Evolutionary conservation across 768 basidiomycete species (phyloP).

Genomic region (Cubamyces sp.): DNA sequence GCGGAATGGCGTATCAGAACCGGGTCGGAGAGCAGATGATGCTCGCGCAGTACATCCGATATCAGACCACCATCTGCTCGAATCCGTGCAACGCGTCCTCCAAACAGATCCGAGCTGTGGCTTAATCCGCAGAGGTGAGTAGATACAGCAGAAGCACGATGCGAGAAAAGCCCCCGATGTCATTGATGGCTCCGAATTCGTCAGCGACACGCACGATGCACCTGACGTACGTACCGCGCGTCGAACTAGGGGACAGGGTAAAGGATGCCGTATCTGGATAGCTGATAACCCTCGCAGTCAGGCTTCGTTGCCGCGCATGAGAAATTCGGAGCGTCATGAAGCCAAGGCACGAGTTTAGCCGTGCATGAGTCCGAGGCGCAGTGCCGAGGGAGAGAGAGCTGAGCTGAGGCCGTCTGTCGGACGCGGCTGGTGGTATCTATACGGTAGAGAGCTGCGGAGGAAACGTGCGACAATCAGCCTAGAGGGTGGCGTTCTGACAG

Average conservation of each 20-base stretch:
- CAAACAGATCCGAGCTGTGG: conserved; percentile 6
- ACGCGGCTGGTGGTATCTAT: conserved; percentile 5
- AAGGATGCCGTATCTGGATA: neutral
- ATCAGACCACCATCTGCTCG: conserved; percentile 4
- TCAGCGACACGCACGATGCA: conserved; percentile 6
- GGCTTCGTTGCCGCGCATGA: neutral
- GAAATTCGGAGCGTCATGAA: neutral
- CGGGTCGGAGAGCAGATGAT: neutral
- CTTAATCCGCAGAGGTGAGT: conserved; percentile 13
- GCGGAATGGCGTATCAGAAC: conserved; percentile 10
- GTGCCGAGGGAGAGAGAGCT: conserved; percentile 10
- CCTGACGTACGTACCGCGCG: neutral
- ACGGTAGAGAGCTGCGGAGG: neutral
- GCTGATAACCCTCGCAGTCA: conserved; percentile 10
- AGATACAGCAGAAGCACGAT: neutral
- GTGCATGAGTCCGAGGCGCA: conserved; percentile 5
- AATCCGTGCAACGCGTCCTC: neutral
- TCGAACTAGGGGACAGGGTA: neutral
- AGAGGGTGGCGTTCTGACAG: conserved; percentile 4
- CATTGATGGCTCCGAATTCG: conserved; percentile 9
- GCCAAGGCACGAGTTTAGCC: neutral
- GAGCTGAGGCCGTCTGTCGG: neutral
- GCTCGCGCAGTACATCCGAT: conserved; percentile 11
- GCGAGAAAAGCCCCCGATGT: conserved; percentile 1
- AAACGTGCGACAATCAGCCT: conserved; percentile 10